Conservation (phyloP, 257 asterid species). For the Coffea canephora region DNA sequence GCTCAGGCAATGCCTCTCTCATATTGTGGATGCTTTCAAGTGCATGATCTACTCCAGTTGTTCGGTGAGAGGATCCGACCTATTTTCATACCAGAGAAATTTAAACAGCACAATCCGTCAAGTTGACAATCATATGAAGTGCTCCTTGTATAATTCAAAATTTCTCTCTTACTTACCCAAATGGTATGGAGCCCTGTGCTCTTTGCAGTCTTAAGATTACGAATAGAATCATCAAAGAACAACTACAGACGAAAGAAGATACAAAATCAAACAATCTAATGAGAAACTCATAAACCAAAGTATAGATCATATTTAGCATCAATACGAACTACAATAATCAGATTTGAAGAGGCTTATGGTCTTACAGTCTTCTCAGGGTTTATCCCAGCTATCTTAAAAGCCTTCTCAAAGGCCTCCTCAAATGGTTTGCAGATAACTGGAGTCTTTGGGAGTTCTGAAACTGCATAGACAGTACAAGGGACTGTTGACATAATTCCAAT, state of each 20-base stretch:
- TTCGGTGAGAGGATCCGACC: conserved; percentile 69
- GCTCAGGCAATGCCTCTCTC: conserved; percentile 81
- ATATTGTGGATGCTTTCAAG: conserved; percentile 87
- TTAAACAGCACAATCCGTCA: background rate
- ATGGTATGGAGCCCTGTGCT: conserved; percentile 60
- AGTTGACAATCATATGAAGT: background rate
- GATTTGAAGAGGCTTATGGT: background rate
- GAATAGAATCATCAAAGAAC: conserved; percentile 85
- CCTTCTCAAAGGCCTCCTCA: conserved; percentile 57
- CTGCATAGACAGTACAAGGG: conserved; percentile 13
- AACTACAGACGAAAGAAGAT: conserved; percentile 37
- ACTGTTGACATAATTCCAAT: conserved; percentile 11
- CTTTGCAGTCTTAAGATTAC: conserved; percentile 79
- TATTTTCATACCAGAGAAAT: conserved; percentile 20
- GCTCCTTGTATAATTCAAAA: background rate
- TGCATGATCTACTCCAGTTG: conserved; percentile 64
- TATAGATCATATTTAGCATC: background rate
- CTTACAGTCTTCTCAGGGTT: conserved; percentile 76
- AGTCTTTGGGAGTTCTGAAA: conserved; percentile 41
- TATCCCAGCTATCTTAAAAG: conserved; percentile 60
- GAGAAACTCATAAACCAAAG: background rate
- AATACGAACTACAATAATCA: background rate
- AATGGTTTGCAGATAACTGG: conserved; percentile 77
- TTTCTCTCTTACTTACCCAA: conserved; percentile 51
- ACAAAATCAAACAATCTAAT: background rate